Percentiles rank a stretch among this genome's conserved stretches.
Conservation (phyloP, 208 protist genomes). For the Trypanosoma boissoni region DNA sequence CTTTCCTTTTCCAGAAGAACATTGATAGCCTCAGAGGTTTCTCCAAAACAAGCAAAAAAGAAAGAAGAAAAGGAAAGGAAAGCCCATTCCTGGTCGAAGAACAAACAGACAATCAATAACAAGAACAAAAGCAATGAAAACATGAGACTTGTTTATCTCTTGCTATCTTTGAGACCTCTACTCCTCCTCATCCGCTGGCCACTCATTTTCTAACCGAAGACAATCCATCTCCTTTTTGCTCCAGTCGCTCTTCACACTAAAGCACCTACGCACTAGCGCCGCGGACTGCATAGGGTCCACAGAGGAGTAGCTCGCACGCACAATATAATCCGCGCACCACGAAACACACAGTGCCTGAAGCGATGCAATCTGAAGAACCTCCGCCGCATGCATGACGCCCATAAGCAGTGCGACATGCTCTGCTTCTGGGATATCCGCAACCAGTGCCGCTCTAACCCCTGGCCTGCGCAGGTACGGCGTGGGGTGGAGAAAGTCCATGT, state of each 20-base stretch:
- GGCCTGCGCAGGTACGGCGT: slow-evolving; percentile 29
- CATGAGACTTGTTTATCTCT: background rate
- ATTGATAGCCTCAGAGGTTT: too few species aligned
- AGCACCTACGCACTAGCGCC: slow-evolving; percentile 62
- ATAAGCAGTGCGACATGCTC: slow-evolving; percentile 37
- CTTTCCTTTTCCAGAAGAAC: too few species aligned
- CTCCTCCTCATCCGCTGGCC: slow-evolving; percentile 71
- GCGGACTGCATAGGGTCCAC: slow-evolving; percentile 70
- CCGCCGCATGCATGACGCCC: slow-evolving; percentile 40
- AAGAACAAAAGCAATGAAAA: background rate
- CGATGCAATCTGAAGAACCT: slow-evolving; percentile 45
- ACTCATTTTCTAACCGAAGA: slow-evolving; percentile 84
- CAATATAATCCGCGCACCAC: slow-evolving; percentile 69
- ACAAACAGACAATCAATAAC: background rate
- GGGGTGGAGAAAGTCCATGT: slow-evolving; percentile 51
- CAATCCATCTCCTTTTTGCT: slow-evolving; percentile 60
- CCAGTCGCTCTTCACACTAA: slow-evolving; percentile 65
- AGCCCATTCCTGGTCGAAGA: too few species aligned
- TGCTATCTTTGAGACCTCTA: slow-evolving; percentile 1
- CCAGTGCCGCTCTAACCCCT: slow-evolving; percentile 20
- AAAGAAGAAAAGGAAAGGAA: too few species aligned
- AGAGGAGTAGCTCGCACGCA: slow-evolving; percentile 54
- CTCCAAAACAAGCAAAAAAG: too few species aligned
- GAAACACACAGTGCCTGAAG: slow-evolving; percentile 58
- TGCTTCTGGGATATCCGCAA: slow-evolving; percentile 28